phyloP scores from a whole-genome alignment of 257 asterid species.

The Nicotiana otophora region DNA sequence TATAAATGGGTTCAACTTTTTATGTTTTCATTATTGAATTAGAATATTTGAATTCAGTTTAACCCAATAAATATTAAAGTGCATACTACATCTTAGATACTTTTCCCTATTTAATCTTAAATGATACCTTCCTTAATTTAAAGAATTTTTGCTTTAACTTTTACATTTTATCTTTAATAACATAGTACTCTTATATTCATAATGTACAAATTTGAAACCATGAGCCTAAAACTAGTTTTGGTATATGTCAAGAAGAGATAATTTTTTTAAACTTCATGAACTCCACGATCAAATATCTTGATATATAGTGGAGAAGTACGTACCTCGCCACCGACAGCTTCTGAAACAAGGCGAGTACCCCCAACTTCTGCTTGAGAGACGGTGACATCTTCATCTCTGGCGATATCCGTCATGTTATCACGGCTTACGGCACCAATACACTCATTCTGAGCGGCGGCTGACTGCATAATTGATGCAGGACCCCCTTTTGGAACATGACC shows the following conservation, averaged over 20 bases:
- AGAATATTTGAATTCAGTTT: no score
- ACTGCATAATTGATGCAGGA: slow-evolving; percentile 50
- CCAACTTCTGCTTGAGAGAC: slow-evolving; percentile 37
- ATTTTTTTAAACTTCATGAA: no score
- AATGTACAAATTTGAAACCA: background rate
- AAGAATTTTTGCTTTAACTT: no score
- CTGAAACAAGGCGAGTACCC: slow-evolving; percentile 44
- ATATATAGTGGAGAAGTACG: slow-evolving; percentile 13
- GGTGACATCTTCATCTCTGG: slow-evolving; percentile 38
- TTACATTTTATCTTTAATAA: no score
- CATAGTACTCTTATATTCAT: no score
- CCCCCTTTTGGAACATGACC: slow-evolving; percentile 48
- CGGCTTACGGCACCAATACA: slow-evolving; percentile 36
- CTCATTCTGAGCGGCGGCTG: slow-evolving; percentile 52
- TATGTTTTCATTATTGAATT: no score
- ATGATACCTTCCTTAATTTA: no score
- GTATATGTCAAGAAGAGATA: background rate
- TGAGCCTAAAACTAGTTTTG: background rate
- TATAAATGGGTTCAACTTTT: no score
- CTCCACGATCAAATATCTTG: no score
- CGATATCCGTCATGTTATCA: slow-evolving; percentile 24
- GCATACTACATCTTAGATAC: no score
- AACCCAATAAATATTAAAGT: no score
- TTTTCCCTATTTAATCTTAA: no score
- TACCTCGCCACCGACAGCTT: slow-evolving; percentile 62